Evolutionary conservation across 2,329 filamentous ascomycete species (phyloP).

Genomic region (Sporothrix phasma): DNA sequence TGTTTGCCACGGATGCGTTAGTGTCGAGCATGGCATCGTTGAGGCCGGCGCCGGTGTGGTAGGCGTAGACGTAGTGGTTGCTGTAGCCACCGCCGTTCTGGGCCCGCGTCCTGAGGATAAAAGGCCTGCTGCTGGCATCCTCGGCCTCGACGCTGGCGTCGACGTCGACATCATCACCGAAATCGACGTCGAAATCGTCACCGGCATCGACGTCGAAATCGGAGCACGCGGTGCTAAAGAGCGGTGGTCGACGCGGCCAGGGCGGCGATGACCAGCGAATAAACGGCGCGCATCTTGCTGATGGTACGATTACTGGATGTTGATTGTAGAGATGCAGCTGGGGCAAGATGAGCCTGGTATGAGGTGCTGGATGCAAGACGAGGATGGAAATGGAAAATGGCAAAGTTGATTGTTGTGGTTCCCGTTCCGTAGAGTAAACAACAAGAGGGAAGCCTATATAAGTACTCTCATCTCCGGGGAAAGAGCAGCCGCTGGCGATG

Average conservation of each 20-base stretch:
- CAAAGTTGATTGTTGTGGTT: too few species aligned
- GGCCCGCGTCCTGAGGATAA: neutral
- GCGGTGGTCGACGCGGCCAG: neutral
- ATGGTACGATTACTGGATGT: neutral
- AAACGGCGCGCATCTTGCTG: neutral
- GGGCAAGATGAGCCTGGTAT: neutral
- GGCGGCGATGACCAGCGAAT: neutral
- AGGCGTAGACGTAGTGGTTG: slow-evolving; percentile 11
- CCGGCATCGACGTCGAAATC: neutral
- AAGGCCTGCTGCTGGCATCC: too few species aligned
- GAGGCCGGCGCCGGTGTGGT: slow-evolving; percentile 13
- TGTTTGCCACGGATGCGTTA: neutral
- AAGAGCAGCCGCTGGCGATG: neutral
- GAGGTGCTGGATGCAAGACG: neutral
- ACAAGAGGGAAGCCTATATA: neutral
- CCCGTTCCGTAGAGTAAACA: neutral
- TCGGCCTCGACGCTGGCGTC: neutral
- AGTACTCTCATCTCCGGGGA: neutral
- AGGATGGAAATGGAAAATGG: neutral
- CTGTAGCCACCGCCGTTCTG: neutral
- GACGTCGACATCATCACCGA: neutral
- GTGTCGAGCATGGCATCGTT: slow-evolving; percentile 13
- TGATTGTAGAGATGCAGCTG: neutral
- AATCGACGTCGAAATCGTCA: neutral
- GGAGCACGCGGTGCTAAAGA: neutral